phyloP scores from a whole-genome alignment of 2,329 filamentous ascomycete genomes.

The Cladosporium cucumerinum region DNA sequence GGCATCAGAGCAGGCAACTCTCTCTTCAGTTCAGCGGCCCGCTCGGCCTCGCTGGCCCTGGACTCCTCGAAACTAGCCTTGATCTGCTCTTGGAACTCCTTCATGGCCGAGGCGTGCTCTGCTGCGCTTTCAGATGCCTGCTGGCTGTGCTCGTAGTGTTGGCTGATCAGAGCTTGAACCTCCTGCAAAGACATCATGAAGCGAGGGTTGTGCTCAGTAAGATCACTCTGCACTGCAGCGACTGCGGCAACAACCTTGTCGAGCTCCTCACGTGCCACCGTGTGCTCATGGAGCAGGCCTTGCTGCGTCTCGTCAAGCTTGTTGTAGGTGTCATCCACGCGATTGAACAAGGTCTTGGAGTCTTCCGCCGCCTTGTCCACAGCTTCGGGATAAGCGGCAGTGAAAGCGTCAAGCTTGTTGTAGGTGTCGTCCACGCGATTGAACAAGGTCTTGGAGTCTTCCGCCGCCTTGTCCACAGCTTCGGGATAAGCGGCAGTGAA shows the following conservation, averaged over 20 bases:
- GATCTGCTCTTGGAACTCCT: constrained; percentile 43
- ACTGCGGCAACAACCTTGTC: constrained; percentile 70
- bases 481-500: constrained; percentile 16
- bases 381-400: constrained; percentile 39
- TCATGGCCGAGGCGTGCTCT: constrained; percentile 41
- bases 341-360: constrained; percentile 78
- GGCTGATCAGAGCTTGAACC: constrained; percentile 74
- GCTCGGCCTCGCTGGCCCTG: constrained; percentile 38
- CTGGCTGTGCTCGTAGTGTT: constrained; percentile 88
- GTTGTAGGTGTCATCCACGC: constrained; percentile 72
- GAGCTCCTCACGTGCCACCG: constrained; percentile 77
- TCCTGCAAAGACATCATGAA: constrained; percentile 83
- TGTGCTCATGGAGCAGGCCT: constrained; percentile 73
- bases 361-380: constrained; percentile 85
- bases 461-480: constrained; percentile 79
- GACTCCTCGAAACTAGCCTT: constrained; percentile 44
- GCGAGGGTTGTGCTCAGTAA: constrained; percentile 81
- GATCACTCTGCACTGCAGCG: constrained; percentile 71
- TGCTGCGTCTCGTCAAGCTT: constrained; percentile 73
- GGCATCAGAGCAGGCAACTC: constrained; percentile 46
- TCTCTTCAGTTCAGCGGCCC: constrained; percentile 42
- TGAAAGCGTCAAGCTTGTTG: constrained; percentile 28
- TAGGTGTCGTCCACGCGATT: constrained; percentile 76
- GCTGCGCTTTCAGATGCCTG: constrained; percentile 40
- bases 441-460: constrained; percentile 84